phyloP scores from a whole-genome alignment of 306 rosid genomes.

The Cucumis hystrix region DNA sequence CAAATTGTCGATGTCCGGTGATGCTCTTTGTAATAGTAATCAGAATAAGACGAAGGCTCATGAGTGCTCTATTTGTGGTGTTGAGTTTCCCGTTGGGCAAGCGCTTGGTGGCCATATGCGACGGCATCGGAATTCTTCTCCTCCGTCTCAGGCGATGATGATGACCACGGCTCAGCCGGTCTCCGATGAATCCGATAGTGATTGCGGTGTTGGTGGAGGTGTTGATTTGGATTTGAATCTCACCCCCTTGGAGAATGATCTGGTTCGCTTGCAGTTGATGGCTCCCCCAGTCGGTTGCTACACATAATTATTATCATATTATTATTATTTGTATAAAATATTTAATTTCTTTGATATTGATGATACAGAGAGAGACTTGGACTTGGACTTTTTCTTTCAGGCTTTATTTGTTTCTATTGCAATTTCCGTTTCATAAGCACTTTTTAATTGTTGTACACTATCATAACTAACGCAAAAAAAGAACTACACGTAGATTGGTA shows the following conservation, averaged over 20 bases:
- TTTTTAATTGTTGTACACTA: too few relatives aligned
- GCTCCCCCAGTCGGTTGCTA: not conserved
- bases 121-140: conserved; percentile 33
- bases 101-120: conserved; percentile 96
- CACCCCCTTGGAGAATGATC: conserved; percentile 27
- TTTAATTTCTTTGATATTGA: not conserved
- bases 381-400: too few relatives aligned
- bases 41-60: conserved; percentile 35
- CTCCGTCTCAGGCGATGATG: not conserved
- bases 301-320: not conserved
- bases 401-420: too few relatives aligned
- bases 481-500: too few relatives aligned
- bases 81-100: conserved; percentile 59
- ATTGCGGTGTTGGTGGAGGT: not conserved
- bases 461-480: too few relatives aligned
- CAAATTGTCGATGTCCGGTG: conserved; percentile 13
- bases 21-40: not conserved
- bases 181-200: conserved; percentile 16
- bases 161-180: not conserved
- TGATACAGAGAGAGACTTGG: not conserved
- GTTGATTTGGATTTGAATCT: conserved; percentile 41
- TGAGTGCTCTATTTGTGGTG: conserved; percentile 59
- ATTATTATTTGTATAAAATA: not conserved
- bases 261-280: conserved; percentile 19
- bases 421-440: not conserved